Conservation (phyloP, 208 protist species). For the Leishmania martiniquensis region DNA sequence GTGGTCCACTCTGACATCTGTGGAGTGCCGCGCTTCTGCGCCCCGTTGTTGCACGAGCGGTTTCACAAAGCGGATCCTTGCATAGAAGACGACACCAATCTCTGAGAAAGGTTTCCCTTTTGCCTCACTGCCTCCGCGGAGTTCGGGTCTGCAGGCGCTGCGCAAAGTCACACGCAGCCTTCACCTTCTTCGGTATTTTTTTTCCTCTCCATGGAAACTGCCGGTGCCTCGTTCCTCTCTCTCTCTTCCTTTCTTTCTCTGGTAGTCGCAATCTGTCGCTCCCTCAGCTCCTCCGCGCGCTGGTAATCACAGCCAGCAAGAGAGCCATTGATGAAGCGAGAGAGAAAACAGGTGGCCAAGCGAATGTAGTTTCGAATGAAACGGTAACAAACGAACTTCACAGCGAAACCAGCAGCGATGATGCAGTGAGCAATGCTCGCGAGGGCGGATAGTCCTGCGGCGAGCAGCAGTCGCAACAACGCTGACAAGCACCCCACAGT, state of each 20-base stretch:
- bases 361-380: too few relatives aligned
- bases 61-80: not conserved
- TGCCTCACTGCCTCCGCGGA: not conserved
- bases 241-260: too few relatives aligned
- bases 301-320: not conserved
- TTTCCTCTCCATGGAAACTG: not conserved
- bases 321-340: not conserved
- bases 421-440: too few relatives aligned
- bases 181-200: not conserved
- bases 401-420: too few relatives aligned
- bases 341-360: too few relatives aligned
- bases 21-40: not conserved
- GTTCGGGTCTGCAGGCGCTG: not conserved
- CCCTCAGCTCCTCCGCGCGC: too few relatives aligned
- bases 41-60: not conserved
- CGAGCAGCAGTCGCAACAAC: too few relatives aligned
- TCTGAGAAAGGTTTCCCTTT: not conserved
- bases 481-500: too few relatives aligned
- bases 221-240: not conserved
- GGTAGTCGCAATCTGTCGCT: not conserved
- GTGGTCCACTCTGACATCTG: too few relatives aligned
- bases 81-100: not conserved
- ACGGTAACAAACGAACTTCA: too few relatives aligned
- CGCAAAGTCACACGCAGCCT: not conserved
- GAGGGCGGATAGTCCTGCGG: too few relatives aligned